Conservation (phyloP, 345 rosid species). For the Eucalyptus marginata region DNA sequence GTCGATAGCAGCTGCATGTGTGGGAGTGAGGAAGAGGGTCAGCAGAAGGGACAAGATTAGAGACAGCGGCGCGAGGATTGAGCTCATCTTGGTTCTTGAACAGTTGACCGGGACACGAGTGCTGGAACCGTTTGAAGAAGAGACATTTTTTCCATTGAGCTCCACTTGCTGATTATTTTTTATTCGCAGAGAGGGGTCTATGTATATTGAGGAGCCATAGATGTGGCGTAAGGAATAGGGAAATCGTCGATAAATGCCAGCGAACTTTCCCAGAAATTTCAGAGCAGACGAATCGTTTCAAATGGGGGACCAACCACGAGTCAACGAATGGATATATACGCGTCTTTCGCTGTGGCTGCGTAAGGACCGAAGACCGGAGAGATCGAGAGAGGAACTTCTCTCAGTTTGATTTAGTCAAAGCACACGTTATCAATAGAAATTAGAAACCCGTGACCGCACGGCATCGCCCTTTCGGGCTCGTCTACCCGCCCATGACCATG, state of each 20-base stretch:
- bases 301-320: neutral
- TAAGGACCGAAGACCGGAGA: accelerated
- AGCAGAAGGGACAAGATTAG: neutral
- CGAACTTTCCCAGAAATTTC: neutral
- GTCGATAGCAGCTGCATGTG: neutral
- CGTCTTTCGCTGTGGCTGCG: neutral
- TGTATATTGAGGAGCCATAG: neutral
- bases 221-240: neutral
- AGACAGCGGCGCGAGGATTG: neutral
- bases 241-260: neutral
- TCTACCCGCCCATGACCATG: neutral
- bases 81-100: neutral
- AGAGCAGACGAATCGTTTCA: neutral
- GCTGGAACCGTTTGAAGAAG: neutral
- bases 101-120: neutral
- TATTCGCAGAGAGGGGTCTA: neutral
- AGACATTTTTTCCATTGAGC: neutral
- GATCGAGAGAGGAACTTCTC: neutral
- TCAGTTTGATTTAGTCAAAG: neutral
- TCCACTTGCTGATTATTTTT: neutral
- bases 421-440: neutral
- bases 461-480: neutral
- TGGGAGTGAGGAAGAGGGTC: neutral
- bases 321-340: neutral
- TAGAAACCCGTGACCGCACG: neutral